Base-by-base conservation (phyloP, 2,329 filamentous ascomycete genomes). In the Sporothrix dimorphospora region DNA sequence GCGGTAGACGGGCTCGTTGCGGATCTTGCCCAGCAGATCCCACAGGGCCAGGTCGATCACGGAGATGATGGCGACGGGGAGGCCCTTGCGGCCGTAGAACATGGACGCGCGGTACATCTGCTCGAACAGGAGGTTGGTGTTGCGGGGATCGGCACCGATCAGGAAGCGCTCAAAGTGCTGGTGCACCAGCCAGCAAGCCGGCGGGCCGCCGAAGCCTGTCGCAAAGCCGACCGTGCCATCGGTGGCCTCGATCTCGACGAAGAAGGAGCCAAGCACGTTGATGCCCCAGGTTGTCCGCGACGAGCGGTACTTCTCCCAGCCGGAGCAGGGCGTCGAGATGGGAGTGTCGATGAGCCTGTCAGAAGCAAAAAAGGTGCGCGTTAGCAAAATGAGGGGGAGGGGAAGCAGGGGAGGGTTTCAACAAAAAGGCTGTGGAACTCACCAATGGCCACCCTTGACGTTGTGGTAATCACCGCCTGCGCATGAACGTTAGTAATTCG, bases 31-130 rank as follows among this genome's bases (percentile, higher is more conserved):
- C 5, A 97, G 84, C 55, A 98, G 85, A 84, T 98, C 94, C 94
- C 94, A 98, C 53, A 98, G 82, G 4, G 94, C 94, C 57, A 98
- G 87, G 79, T 98, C 94, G 78, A 98, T 96, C 75, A 97, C 94
- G 1, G 94, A 97, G 79, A 98, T 98, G 78, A 97, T 91, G 70
- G 94, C 94, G 12, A 95, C 88, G 1, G 94, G 92, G 1, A 98
- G 89, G 63, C 94, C 94, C 82, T 98, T 98, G 76, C 94, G 91
- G 74, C 94, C 94, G 79, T 98, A 98, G 85, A 97, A 98, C 93
- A 97, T 97, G 76, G 94, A 97, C 1, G 88, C 92, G 73, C 94
- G 90, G 85, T 97, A 98, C 94, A 98, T 97, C 81, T 97, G 94
- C 84, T 98, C 94, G 80, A 97, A 98, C 40, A 98, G 85, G 75